Percentiles rank a stretch among this genome's conserved stretches.
phyloP scores from a whole-genome alignment of 2,329 filamentous ascomycete species.

The Pseudocercospora pini-densiflorae region DNA sequence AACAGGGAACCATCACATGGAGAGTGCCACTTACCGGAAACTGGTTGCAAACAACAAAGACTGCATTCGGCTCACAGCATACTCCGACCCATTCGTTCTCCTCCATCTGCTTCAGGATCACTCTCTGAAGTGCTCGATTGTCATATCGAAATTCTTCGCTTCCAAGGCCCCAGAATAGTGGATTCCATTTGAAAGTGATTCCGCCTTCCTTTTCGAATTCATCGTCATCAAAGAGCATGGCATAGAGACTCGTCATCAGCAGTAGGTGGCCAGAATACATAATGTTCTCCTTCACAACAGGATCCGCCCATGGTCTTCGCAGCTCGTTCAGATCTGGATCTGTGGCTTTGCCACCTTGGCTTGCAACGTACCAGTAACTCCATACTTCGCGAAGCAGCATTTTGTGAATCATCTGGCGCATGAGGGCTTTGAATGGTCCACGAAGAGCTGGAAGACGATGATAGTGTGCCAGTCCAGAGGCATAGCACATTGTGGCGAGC shows the following conservation, averaged over 20 bases:
- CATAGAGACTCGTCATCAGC: slow-evolving; percentile 47
- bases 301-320: slow-evolving; percentile 49
- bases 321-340: slow-evolving; percentile 47
- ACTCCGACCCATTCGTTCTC: slow-evolving; percentile 46
- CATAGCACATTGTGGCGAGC: slow-evolving; percentile 49
- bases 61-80: slow-evolving; percentile 50
- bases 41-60: slow-evolving; percentile 51
- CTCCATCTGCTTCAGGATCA: slow-evolving; percentile 46
- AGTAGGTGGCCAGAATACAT: slow-evolving; percentile 50
- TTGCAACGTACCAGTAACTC: slow-evolving; percentile 50
- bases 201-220: slow-evolving; percentile 42
- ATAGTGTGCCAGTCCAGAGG: slow-evolving; percentile 44
- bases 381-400: slow-evolving; percentile 50
- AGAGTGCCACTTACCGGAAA: slow-evolving; percentile 42
- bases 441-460: slow-evolving; percentile 45
- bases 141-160: slow-evolving; percentile 43
- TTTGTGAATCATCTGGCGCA: slow-evolving; percentile 45
- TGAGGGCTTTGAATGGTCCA: slow-evolving; percentile 41
- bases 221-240: slow-evolving; percentile 51
- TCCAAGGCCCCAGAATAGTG: slow-evolving; percentile 43
- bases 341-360: slow-evolving; percentile 39
- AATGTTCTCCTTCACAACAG: slow-evolving; percentile 48
- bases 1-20: neutral
- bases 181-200: slow-evolving; percentile 47
- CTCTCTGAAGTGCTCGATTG: slow-evolving; percentile 40